A percentile compares a stretch with the other conserved stretches of the same genome.
These are phyloP conservation scores for Chenopodium formosanum DNA, from an alignment of 148 eudicot species.

Conservation along the genomic window DNA sequence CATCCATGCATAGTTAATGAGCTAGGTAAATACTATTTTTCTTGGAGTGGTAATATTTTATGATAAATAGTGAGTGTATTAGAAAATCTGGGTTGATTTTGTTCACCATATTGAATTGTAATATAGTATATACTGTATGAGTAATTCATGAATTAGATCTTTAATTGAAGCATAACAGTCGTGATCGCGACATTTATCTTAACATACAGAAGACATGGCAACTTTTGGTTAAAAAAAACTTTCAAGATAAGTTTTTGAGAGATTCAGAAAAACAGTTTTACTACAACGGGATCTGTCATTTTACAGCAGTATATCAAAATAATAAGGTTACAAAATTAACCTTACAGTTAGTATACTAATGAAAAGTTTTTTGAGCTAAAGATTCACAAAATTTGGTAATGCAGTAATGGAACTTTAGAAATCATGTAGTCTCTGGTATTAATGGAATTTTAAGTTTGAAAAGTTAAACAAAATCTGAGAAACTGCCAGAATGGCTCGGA, in stretches of 20 bases:
- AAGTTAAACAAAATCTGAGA: background rate
- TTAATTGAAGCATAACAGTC: background rate
- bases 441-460: background rate
- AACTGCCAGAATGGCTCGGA: too few relatives aligned
- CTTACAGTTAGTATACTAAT: background rate
- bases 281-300: background rate
- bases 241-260: too few relatives aligned
- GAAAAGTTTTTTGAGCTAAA: background rate
- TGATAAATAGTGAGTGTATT: background rate
- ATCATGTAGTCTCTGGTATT: background rate
- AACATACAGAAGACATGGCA: too few relatives aligned
- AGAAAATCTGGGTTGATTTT: background rate
- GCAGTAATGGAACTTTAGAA: background rate
- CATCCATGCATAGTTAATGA: conserved; percentile 23
- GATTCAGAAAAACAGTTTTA: background rate
- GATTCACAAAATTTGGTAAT: background rate
- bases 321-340: background rate
- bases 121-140: background rate
- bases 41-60: background rate
- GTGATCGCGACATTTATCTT: too few relatives aligned
- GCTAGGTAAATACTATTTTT: background rate
- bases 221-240: too few relatives aligned
- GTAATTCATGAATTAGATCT: too few relatives aligned
- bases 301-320: background rate
- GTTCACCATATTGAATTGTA: background rate